Conservation (phyloP, 495 filamentous ascomycete species). For the Cercophora samala region DNA sequence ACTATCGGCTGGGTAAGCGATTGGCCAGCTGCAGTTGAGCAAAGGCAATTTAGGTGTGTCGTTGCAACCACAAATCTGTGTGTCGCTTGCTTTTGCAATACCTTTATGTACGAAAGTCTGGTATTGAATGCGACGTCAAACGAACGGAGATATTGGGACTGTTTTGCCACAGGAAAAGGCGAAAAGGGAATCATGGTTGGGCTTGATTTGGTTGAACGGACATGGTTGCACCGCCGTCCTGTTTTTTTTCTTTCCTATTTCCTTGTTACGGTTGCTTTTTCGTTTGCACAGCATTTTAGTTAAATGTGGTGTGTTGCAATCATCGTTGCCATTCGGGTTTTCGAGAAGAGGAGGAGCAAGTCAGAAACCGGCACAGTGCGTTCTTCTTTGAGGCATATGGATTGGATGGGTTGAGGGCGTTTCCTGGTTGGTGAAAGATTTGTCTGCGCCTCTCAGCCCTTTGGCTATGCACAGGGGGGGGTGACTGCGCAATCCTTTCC, state of each 20-base stretch:
- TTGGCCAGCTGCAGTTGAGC: background rate
- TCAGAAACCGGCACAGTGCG: background rate
- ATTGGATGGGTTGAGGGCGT: background rate
- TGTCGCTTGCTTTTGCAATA: background rate
- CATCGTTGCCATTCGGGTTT: background rate
- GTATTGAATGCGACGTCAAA: background rate
- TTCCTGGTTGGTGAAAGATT: background rate
- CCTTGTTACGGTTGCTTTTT: background rate
- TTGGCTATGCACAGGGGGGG: slow-evolving; percentile 13
- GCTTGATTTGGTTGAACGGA: background rate
- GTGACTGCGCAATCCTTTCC: slow-evolving; percentile 17
- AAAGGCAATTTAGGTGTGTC: background rate
- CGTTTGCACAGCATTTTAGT: background rate
- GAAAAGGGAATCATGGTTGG: background rate
- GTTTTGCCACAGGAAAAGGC: background rate
- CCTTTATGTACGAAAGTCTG: background rate
- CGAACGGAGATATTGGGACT: background rate
- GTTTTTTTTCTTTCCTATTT: no score
- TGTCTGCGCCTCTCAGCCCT: slow-evolving; percentile 10
- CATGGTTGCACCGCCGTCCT: background rate
- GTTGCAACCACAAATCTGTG: background rate
- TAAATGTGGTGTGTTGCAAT: background rate
- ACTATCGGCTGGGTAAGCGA: background rate
- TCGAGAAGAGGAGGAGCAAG: background rate
- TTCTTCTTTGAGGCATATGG: background rate